Evolutionary conservation across 2,329 filamentous ascomycete genomes (phyloP), one percentile per base, ranked within the genome.

Genomic region (Atkinsonella texensis): DNA sequence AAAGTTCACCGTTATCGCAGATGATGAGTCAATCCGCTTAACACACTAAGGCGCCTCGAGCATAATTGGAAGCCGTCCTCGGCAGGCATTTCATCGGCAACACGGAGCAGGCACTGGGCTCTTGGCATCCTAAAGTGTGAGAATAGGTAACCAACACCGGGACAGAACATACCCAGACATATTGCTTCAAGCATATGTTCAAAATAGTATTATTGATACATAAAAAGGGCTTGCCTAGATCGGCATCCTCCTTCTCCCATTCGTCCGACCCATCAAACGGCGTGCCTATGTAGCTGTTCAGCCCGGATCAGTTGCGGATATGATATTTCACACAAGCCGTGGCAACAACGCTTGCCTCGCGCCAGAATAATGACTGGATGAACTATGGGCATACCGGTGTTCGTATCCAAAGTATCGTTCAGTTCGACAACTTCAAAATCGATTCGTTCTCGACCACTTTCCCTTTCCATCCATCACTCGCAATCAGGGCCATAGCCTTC

Each of bases 401-500:
- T 3, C 9, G 11, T 39, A 12, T 35, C 35, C 12, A 12, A 35
- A 10, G 12, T 47, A 5, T 8, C 7, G 5, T 35, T 52, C 39
- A 52, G 38, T 32, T 33, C 11, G 44, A 64, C 58, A 66, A 60
- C 52, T 62, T 65, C 23, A 63, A 51, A 44, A 66, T 55, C 2
- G 57, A 58, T 18, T 65, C 61, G 4, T 65, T 67, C 51, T 68
- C 67, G 8, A 70, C 51, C 11, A 70, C 61, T 23, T 63, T 56
- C 9, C 65, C 64, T 45, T 65, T 63, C 52, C 60, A 62, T 0
- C 70, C 70, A 7, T 71, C 63, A 12, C 66, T 53, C 0, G 62
- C 63, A 11, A 74, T 59, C 51, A 58, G 62, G 15, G 70, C 56
- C 62, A 71, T 64, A 1, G 62, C 65, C 51, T 55, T 65, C 1